Evolutionary conservation across 1,284 basidiomycete species (phyloP).

Genomic region (Cryptococcus sp.): DNA sequence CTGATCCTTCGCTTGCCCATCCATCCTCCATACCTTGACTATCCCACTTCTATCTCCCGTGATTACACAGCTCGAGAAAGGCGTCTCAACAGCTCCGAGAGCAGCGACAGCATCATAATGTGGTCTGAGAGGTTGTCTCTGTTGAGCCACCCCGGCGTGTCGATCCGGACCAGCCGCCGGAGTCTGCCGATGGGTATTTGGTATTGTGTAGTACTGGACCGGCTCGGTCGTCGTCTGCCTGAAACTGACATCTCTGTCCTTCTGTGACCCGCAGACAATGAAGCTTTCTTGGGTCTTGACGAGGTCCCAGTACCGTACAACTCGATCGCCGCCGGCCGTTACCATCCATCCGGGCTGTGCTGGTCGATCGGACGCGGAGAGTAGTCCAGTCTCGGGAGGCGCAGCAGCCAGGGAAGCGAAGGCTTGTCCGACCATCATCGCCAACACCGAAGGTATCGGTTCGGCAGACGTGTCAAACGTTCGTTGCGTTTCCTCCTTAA

Average conservation of each 20-base stretch:
- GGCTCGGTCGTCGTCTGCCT: conserved; percentile 4
- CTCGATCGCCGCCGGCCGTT: conserved; percentile 43
- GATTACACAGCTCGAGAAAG: conserved; percentile 44
- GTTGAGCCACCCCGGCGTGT: conserved; percentile 15
- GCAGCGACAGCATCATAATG: conserved; percentile 45
- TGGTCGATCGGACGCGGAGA: conserved; percentile 18
- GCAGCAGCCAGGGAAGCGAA: conserved; percentile 22
- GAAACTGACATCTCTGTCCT: conserved; percentile 44
- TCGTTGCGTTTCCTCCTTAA: not conserved
- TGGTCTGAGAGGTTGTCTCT: conserved; percentile 41
- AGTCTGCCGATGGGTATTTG: conserved; percentile 19
- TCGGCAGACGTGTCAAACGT: not conserved
- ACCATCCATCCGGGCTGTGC: conserved; percentile 36
- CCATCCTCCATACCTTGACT: conserved; percentile 47
- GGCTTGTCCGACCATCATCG: conserved; percentile 28
- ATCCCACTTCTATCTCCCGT: conserved; percentile 44
- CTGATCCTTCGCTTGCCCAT: conserved; percentile 12
- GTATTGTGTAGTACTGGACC: conserved; percentile 26
- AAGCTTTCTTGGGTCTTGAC: conserved; percentile 31
- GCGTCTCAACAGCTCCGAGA: conserved; percentile 42
- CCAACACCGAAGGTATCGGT: conserved; percentile 15
- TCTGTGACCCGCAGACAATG: conserved; percentile 41
- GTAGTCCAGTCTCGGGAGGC: conserved; percentile 7
- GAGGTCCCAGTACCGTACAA: conserved; percentile 45
- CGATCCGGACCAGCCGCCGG: conserved; percentile 6